A percentile compares a stretch with the other conserved stretches of the same genome.
These are phyloP conservation scores for Puccinia hordei DNA, from an alignment of 1,284 basidiomycete genomes.

Conservation along the genomic window DNA sequence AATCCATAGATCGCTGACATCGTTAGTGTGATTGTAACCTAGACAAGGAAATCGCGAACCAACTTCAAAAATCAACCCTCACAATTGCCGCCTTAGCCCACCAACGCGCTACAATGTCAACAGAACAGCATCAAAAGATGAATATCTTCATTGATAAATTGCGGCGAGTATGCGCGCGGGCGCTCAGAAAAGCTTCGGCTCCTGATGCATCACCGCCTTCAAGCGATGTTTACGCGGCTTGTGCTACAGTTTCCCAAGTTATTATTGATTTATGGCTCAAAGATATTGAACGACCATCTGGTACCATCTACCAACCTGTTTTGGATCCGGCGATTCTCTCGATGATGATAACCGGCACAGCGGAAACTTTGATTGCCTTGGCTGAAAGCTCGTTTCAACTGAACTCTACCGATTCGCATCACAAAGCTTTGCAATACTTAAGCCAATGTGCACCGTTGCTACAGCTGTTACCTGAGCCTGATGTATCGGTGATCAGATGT, in stretches of 20 bases:
- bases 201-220: background rate
- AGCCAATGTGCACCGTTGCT: conserved; percentile 33
- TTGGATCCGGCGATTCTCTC: conserved; percentile 10
- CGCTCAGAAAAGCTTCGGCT: conserved; percentile 16
- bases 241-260: conserved; percentile 21
- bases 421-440: conserved; percentile 26
- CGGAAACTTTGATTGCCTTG: conserved; percentile 39
- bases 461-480: conserved; percentile 26
- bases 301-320: background rate
- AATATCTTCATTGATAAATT: conserved; percentile 24
- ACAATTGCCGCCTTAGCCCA: conserved; percentile 28
- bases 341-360: conserved; percentile 40
- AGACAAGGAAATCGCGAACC: conserved; percentile 24
- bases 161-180: conserved; percentile 32
- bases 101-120: conserved; percentile 32
- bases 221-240: conserved; percentile 21
- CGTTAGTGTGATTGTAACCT: background rate
- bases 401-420: conserved; percentile 19
- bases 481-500: conserved; percentile 47
- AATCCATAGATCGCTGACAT: conserved; percentile 4
- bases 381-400: conserved; percentile 44
- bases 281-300: conserved; percentile 10
- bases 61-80: conserved; percentile 25
- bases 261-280: conserved; percentile 42
- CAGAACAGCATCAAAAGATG: conserved; percentile 18